Conservation (phyloP, 495 filamentous ascomycete species). For the Xylaria acuta region DNA sequence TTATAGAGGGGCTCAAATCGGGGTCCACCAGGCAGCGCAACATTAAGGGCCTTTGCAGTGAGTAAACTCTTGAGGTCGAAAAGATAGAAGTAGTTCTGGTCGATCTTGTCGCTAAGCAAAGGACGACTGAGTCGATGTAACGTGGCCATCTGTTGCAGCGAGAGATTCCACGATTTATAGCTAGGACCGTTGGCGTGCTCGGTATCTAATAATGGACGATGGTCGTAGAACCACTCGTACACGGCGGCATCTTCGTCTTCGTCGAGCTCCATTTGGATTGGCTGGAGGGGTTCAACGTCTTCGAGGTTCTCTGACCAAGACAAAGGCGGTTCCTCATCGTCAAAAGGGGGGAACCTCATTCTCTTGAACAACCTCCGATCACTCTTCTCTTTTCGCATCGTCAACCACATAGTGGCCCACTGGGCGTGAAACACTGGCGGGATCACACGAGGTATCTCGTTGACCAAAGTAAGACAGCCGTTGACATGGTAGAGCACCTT, state of each 20-base stretch:
- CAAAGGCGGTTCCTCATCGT: slow-evolving; percentile 97
- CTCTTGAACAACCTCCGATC: slow-evolving; percentile 96
- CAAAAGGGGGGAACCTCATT: slow-evolving; percentile 98
- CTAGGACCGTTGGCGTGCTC: slow-evolving; percentile 95
- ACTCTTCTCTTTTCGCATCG: slow-evolving; percentile 97
- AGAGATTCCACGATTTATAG: slow-evolving; percentile 95
- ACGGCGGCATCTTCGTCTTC: slow-evolving; percentile 92
- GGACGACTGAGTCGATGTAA: slow-evolving; percentile 92
- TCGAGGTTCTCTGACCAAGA: slow-evolving; percentile 99
- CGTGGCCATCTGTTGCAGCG: slow-evolving; percentile 94
- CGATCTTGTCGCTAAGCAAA: slow-evolving; percentile 88
- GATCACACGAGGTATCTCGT: slow-evolving; percentile 95
- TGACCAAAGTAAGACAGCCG: slow-evolving; percentile 94
- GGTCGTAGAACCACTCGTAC: slow-evolving; percentile 97
- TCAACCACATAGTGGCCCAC: slow-evolving; percentile 99
- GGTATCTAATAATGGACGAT: slow-evolving; percentile 88
- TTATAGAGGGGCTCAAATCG: slow-evolving; percentile 99
- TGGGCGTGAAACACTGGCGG: slow-evolving; percentile 98
- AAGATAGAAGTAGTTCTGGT: slow-evolving; percentile 98
- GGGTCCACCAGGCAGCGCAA: slow-evolving; percentile 95
- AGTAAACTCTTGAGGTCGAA: slow-evolving; percentile 95
- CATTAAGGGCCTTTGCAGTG: slow-evolving; percentile 96
- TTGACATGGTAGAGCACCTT: slow-evolving; percentile 99
- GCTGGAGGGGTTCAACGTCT: slow-evolving; percentile 96
- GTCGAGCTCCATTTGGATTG: slow-evolving; percentile 98